Percentiles rank a stretch among this genome's conserved stretches.
phyloP scores from a whole-genome alignment of 345 rosid species.

The Fremontodendron californicum region DNA sequence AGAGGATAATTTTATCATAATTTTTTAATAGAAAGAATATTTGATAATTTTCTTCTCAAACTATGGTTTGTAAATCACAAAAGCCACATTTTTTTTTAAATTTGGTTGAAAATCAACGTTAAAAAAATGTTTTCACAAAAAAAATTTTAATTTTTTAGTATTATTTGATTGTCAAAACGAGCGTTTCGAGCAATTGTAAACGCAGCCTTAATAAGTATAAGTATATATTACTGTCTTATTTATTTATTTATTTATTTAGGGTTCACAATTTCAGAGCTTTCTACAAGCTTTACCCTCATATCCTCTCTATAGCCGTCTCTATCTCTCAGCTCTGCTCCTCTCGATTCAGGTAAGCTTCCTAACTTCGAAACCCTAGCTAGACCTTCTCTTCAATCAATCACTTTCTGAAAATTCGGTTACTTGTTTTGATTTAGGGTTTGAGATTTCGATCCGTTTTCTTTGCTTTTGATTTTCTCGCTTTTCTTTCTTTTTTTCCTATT shows the following conservation, averaged over 20 bases:
- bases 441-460: background rate
- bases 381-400: background rate
- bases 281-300: background rate
- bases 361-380: background rate
- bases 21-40: no score
- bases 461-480: background rate
- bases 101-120: no score
- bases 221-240: no score
- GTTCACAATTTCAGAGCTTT: background rate
- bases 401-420: background rate
- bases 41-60: no score
- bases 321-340: background rate
- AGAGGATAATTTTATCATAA: no score
- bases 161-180: no score
- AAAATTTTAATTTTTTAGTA: no score
- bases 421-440: conserved; percentile 1
- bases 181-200: no score
- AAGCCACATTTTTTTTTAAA: no score
- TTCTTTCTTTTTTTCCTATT: background rate
- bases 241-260: background rate
- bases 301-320: background rate
- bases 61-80: no score
- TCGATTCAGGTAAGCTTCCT: conserved; percentile 5
- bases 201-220: no score
- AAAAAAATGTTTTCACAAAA: no score